Conservation (phyloP, 1,284 basidiomycete genomes). For the Ustilago bromivora region DNA sequence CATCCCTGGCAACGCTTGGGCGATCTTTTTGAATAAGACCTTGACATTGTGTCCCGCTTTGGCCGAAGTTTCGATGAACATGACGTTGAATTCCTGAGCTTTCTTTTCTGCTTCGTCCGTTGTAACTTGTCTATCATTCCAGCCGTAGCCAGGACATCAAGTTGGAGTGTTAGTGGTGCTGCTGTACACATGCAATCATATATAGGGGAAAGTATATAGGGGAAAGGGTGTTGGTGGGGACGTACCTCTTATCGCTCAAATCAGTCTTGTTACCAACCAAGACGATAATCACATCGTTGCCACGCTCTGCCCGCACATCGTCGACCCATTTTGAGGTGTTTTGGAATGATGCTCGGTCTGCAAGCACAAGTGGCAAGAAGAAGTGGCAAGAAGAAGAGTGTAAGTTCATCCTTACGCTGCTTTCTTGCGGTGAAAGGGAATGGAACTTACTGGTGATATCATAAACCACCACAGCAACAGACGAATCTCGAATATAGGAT, state of each 20-base stretch:
- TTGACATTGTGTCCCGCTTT: constrained; percentile 99
- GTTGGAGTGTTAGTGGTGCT: no score
- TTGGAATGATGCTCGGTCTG: constrained; percentile 91
- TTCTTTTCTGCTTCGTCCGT: constrained; percentile 95
- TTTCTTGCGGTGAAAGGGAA: no score
- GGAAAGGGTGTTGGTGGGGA: background rate
- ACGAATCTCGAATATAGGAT: constrained; percentile 98
- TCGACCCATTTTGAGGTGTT: constrained; percentile 99
- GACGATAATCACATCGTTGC: constrained; percentile 98
- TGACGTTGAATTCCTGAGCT: constrained; percentile 90
- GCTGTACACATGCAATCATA: no score
- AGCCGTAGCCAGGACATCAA: no score
- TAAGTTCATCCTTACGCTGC: no score
- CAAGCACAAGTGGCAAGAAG: background rate
- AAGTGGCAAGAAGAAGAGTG: no score
- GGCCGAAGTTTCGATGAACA: constrained; percentile 99
- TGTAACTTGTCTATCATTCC: constrained; percentile 84
- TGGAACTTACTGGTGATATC: constrained; percentile 90
- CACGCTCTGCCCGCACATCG: constrained; percentile 96
- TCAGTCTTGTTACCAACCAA: constrained; percentile 99
- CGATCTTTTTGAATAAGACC: constrained; percentile 98
- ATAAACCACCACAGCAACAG: constrained; percentile 97
- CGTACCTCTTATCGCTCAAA: constrained; percentile 70
- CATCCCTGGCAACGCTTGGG: constrained; percentile 95
- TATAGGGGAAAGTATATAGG: no score